A percentile compares a stretch with the other conserved stretches of the same genome.
These are phyloP conservation scores for Radiomyces spectabilis DNA, from an alignment of 192 early-diverging fungal genomes.

Conservation along the genomic window DNA sequence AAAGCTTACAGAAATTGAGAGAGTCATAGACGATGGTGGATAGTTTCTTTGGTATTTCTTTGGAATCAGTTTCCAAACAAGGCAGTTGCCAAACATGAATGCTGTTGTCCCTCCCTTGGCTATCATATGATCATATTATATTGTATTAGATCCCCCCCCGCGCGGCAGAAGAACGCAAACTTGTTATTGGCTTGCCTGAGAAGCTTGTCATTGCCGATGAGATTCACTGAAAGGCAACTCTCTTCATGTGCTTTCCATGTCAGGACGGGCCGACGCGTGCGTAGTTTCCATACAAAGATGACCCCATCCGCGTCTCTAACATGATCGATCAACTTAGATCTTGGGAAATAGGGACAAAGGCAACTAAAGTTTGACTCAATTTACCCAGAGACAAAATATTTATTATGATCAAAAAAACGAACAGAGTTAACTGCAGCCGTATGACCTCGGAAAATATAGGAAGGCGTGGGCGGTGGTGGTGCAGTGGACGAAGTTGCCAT, in stretches of 20 bases:
- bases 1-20: slow-evolving; percentile 23
- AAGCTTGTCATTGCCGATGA: background rate
- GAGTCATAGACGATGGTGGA: slow-evolving; percentile 12
- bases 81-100: slow-evolving; percentile 23
- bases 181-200: slow-evolving; percentile 12
- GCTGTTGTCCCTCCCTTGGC: slow-evolving; percentile 26
- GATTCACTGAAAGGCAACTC: slow-evolving; percentile 10
- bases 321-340: too few species aligned
- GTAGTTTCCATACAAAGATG: slow-evolving; percentile 19
- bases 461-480: slow-evolving; percentile 8
- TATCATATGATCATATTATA: slow-evolving; percentile 6
- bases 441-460: slow-evolving; percentile 27
- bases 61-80: background rate
- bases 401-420: slow-evolving; percentile 8
- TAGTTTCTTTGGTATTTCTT: background rate
- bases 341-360: too few species aligned
- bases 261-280: slow-evolving; percentile 12
- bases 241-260: slow-evolving; percentile 22
- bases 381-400: slow-evolving; percentile 24
- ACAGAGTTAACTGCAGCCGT: slow-evolving; percentile 11
- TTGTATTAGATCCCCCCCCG: too few species aligned
- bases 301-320: slow-evolving; percentile 18
- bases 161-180: background rate
- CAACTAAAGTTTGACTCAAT: background rate
- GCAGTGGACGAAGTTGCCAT: background rate